A percentile compares a stretch with the other conserved stretches of the same genome.
phyloP scores from a whole-genome alignment of 768 basidiomycete species.

The Calocybe cyanea region DNA sequence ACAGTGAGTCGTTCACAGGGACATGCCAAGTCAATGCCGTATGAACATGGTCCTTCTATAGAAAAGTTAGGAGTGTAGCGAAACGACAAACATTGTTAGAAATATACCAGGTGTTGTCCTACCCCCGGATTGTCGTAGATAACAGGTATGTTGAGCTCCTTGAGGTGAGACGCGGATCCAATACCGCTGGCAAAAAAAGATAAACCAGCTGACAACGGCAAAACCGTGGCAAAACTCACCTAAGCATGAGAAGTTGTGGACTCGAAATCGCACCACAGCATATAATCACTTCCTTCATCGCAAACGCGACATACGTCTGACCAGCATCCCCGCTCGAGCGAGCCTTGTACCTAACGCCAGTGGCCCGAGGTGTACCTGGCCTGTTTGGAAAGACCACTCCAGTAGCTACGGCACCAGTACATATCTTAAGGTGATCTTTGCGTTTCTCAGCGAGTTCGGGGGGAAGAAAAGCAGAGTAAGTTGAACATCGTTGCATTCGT shows the following conservation, averaged over 20 bases:
- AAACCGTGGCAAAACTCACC: neutral
- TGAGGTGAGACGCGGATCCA: neutral
- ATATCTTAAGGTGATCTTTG: slow-evolving; percentile 12
- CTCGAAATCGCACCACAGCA: slow-evolving; percentile 8
- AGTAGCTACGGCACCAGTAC: slow-evolving; percentile 9
- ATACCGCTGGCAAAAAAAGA: neutral
- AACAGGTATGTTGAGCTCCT: slow-evolving; percentile 5
- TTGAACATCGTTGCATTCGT: slow-evolving; percentile 11
- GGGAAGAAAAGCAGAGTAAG: slow-evolving; percentile 20
- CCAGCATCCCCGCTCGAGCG: slow-evolving; percentile 1
- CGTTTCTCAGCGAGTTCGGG: neutral
- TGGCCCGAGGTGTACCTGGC: neutral
- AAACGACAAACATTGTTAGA: neutral
- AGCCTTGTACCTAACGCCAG: neutral
- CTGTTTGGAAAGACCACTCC: slow-evolving; percentile 1
- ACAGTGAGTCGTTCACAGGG: neutral
- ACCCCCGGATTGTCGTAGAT: slow-evolving; percentile 4
- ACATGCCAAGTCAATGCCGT: slow-evolving; percentile 10
- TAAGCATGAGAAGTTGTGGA: slow-evolving; percentile 10
- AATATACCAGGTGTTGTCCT: slow-evolving; percentile 6
- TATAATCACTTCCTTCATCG: slow-evolving; percentile 8
- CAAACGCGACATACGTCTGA: slow-evolving; percentile 1
- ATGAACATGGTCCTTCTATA: slow-evolving; percentile 4
- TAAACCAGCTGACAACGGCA: neutral
- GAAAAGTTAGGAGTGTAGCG: neutral